These are phyloP conservation scores for Aspergillus calidoustus DNA, from an alignment of 2,329 filamentous ascomycete species.

Conservation along the genomic window DNA sequence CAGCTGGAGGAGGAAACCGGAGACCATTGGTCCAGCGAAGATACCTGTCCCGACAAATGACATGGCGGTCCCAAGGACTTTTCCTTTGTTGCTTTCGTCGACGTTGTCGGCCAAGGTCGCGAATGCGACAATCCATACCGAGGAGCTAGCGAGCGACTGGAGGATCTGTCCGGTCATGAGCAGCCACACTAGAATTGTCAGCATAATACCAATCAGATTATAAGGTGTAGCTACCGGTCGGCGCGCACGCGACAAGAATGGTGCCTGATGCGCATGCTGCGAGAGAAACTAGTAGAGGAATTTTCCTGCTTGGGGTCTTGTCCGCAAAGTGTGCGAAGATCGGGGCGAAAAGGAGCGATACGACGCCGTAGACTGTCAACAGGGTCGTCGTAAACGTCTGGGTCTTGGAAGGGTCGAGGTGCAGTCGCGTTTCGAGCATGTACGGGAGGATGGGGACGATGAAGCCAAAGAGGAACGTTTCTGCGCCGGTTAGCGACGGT, in stretches of 20 bases:
- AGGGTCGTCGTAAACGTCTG: conserved; percentile 31
- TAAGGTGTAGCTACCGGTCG: conserved; percentile 21
- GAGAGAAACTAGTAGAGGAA: conserved; percentile 31
- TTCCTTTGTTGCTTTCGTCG: conserved; percentile 31
- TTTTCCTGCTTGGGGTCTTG: conserved; percentile 29
- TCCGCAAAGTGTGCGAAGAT: conserved; percentile 37
- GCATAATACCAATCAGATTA: not conserved
- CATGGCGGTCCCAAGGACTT: conserved; percentile 30
- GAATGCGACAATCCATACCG: conserved; percentile 40
- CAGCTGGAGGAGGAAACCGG: conserved; percentile 33
- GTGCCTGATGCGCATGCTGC: conserved; percentile 32
- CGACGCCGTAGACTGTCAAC: conserved; percentile 32
- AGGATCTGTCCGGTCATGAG: conserved; percentile 35
- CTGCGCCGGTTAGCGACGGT: conserved; percentile 18
- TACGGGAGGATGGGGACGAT: conserved; percentile 39
- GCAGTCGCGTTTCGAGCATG: conserved; percentile 36
- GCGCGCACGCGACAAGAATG: conserved; percentile 27
- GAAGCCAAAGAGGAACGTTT: conserved; percentile 40
- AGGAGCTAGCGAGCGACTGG: conserved; percentile 35
- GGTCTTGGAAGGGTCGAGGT: conserved; percentile 28
- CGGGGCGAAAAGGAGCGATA: conserved; percentile 29
- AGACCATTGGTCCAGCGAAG: conserved; percentile 34
- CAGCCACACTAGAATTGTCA: conserved; percentile 21
- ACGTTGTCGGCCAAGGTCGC: conserved; percentile 36
- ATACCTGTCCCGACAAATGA: conserved; percentile 33